Evolutionary conservation across 306 rosid genomes (phyloP), one percentile per base, ranked within the genome.

Genomic region (Parietaria judaica): DNA sequence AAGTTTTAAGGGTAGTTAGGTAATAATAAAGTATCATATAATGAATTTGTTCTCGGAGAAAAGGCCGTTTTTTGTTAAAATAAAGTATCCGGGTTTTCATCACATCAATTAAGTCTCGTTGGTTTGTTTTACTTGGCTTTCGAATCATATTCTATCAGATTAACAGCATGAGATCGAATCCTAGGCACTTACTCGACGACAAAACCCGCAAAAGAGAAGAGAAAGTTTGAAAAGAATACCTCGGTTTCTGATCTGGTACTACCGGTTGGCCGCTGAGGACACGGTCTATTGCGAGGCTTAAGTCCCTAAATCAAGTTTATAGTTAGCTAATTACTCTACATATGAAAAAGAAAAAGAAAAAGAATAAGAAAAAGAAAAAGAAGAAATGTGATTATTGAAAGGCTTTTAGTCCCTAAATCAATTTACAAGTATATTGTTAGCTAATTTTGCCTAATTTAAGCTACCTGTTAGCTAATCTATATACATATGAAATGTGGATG

Each of bases 221-320:
- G 65, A 9, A 23, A 23, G 31, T 23, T 11, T 1, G 55, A 56
- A 64, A 51, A 57, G 65, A 45, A 56, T 73, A 84, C 96, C 96
- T 73, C 14, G 94, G 85, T 53, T 80, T 88, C 79, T 92, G 98
- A 60, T 61, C 72, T 12, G 82, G 46, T 44, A 88, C 45, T 48
- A 81, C 83, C 3, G 76, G 92, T 74, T 83, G 96, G 63, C 86
- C 81, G 70, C 98, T 88, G 61, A 92, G 86, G 79, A 81, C 96
- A 66, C 84, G 79, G 72, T 91, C 96, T 76, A 83, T 83, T 55
- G 95, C 96, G 57, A 73, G 51, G 76, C 96, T 77, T 73, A 92
- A 81, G 70, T 88, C 90, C 81, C 98, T 89, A 66, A 14, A 72
- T 41, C 8, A 11, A 56, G 66, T 67, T 60, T 16, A 74, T 70